A percentile compares a stretch with the other conserved stretches of the same genome.
Evolutionary conservation across 1,284 basidiomycete genomes (phyloP).

Genomic region (Wallemia ichthyophaga): DNA sequence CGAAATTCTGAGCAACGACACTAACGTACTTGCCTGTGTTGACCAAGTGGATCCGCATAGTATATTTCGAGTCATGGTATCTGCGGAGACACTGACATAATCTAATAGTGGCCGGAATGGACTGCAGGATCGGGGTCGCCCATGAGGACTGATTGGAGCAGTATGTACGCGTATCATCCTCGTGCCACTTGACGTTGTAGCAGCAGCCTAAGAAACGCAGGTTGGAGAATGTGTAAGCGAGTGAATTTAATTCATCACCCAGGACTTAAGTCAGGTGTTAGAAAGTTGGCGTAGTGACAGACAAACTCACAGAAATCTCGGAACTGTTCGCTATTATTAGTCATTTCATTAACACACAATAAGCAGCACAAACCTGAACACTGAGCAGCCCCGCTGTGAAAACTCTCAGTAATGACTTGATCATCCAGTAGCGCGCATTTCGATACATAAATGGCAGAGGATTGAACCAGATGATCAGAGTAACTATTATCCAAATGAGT

Average conservation of each 20-base stretch:
- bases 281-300: not conserved
- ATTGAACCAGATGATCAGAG: constrained; percentile 32
- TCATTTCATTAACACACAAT: not conserved
- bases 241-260: constrained; percentile 14
- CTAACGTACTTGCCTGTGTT: constrained; percentile 50
- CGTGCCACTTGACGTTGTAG: constrained; percentile 27
- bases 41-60: constrained; percentile 42
- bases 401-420: constrained; percentile 25
- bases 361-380: not conserved
- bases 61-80: constrained; percentile 34
- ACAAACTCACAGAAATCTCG: constrained; percentile 12
- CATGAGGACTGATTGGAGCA: constrained; percentile 16
- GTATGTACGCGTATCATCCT: constrained; percentile 20
- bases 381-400: not conserved
- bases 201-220: constrained; percentile 32
- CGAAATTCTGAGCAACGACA: constrained; percentile 10
- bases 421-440: constrained; percentile 45
- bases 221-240: constrained; percentile 15
- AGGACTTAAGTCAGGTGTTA: not conserved
- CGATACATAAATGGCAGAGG: constrained; percentile 39
- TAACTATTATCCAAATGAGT: constrained; percentile 45
- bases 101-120: constrained; percentile 39
- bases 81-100: constrained; percentile 60
- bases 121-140: constrained; percentile 27
- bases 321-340: constrained; percentile 7